A percentile compares a stretch with the other conserved stretches of the same genome.
Evolutionary conservation across 2,329 filamentous ascomycete species (phyloP).

Genomic region (Aspergillus quadricinctus): DNA sequence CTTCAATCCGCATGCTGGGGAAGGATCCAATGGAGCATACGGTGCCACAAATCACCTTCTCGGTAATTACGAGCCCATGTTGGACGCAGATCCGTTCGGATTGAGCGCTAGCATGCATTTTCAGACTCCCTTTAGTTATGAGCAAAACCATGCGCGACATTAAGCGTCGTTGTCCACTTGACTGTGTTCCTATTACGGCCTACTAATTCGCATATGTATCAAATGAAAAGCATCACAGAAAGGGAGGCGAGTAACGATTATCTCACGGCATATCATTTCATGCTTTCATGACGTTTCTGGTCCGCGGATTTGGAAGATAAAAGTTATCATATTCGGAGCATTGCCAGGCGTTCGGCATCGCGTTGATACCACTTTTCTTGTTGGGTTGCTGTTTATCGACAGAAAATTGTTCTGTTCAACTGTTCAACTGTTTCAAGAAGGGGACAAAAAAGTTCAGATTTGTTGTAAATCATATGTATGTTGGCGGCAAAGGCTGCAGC

Average conservation of each 20-base stretch:
- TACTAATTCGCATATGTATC: constrained; percentile 1
- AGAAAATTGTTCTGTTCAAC: too few relatives aligned
- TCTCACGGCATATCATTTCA: constrained; percentile 9
- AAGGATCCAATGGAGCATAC: constrained; percentile 38
- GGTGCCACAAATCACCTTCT: constrained; percentile 51
- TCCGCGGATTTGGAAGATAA: constrained; percentile 18
- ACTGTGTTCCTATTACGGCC: neutral
- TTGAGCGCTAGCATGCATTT: constrained; percentile 94
- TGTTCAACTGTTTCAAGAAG: neutral
- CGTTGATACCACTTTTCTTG: constrained; percentile 30
- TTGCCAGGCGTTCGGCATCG: constrained; percentile 29
- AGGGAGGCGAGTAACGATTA: constrained; percentile 2
- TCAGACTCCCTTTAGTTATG: constrained; percentile 66
- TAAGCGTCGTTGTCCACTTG: constrained; percentile 9
- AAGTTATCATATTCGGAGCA: constrained; percentile 28
- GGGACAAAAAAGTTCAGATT: neutral
- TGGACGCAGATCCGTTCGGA: constrained; percentile 91
- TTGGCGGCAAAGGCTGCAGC: neutral
- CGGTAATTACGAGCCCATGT: constrained; percentile 75
- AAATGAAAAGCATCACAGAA: constrained; percentile 1
- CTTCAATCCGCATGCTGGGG: constrained; percentile 33
- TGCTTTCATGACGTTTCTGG: constrained; percentile 2
- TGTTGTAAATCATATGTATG: neutral
- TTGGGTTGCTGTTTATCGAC: constrained; percentile 4
- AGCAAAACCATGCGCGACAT: constrained; percentile 36